A percentile compares a stretch with the other conserved stretches of the same genome.
These are phyloP conservation scores for Vitis hybrid DNA, from an alignment of 177 flowering plant species.

Conservation along the genomic window DNA sequence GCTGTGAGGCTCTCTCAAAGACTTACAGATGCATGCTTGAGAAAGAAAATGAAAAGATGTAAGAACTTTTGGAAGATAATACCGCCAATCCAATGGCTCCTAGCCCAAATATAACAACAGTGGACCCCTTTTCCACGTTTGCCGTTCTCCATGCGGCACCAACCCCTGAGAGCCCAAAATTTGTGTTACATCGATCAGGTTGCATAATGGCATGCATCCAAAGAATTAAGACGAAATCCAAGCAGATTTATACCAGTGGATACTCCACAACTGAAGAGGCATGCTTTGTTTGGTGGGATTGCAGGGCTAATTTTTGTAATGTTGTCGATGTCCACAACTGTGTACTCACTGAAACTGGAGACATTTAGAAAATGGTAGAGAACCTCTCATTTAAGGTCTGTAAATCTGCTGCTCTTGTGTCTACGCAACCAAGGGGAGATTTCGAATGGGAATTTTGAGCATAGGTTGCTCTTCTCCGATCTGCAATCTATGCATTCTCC, in stretches of 20 bases:
- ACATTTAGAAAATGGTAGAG: constrained; percentile 55
- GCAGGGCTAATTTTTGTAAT: constrained; percentile 50
- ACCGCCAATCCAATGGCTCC: constrained; percentile 89
- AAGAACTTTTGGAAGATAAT: constrained; percentile 5
- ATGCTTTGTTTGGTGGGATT: constrained; percentile 57
- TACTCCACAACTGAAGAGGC: constrained; percentile 76
- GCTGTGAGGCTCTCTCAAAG: background rate
- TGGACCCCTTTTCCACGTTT: constrained; percentile 69
- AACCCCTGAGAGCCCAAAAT: constrained; percentile 40
- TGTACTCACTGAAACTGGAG: constrained; percentile 71
- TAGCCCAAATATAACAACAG: constrained; percentile 80
- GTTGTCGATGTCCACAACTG: constrained; percentile 61
- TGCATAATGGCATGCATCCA: too few relatives aligned
- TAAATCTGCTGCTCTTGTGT: constrained; percentile 61
- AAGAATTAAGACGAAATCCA: too few relatives aligned
- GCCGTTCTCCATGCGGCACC: constrained; percentile 89
- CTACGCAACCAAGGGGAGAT: constrained; percentile 61
- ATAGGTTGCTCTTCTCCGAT: constrained; percentile 61
- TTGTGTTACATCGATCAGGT: too few relatives aligned
- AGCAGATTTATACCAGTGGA: constrained; percentile 54
- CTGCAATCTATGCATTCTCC: constrained; percentile 55
- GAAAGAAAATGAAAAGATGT: background rate
- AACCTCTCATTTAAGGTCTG: constrained; percentile 50
- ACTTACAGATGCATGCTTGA: background rate
- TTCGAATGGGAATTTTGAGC: constrained; percentile 53